Conservation (phyloP, 495 filamentous ascomycete species). For the Cairneyella variabilis region DNA sequence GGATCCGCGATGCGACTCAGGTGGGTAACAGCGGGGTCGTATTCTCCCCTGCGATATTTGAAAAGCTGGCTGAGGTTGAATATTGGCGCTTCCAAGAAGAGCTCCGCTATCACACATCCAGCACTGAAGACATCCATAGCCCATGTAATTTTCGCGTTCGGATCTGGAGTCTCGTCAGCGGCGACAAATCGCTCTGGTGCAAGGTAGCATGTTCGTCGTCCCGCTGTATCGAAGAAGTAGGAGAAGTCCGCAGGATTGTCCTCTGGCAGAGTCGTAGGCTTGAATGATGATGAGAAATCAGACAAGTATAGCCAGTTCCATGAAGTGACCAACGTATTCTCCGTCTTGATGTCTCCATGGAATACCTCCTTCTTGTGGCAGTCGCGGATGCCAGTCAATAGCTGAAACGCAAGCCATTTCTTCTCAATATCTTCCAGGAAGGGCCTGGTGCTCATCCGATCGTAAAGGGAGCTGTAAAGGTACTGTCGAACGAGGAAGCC, state of each 20-base stretch:
- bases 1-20: slow-evolving; percentile 83
- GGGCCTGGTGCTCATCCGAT: slow-evolving; percentile 93
- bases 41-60: slow-evolving; percentile 88
- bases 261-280: slow-evolving; percentile 89
- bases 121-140: slow-evolving; percentile 99
- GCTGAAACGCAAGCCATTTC: slow-evolving; percentile 97
- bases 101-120: slow-evolving; percentile 94
- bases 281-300: slow-evolving; percentile 94
- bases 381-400: slow-evolving; percentile 88
- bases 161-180: slow-evolving; percentile 54
- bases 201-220: slow-evolving; percentile 89
- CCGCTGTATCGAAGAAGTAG: slow-evolving; percentile 95
- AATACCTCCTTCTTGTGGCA: slow-evolving; percentile 88
- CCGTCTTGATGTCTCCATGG: slow-evolving; percentile 98
- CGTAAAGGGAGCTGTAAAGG: slow-evolving; percentile 94
- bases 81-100: slow-evolving; percentile 93
- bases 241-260: slow-evolving; percentile 97
- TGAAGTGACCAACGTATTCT: slow-evolving; percentile 93
- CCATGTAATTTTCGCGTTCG: slow-evolving; percentile 70
- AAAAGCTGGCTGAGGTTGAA: slow-evolving; percentile 92
- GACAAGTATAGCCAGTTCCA: slow-evolving; percentile 99
- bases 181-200: slow-evolving; percentile 89
- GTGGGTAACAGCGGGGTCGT: slow-evolving; percentile 77
- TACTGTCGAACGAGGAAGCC: slow-evolving; percentile 96
- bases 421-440: slow-evolving; percentile 98